Conservation (phyloP, 371 early-diverging fungal genomes). For the Funneliformis caledonium region DNA sequence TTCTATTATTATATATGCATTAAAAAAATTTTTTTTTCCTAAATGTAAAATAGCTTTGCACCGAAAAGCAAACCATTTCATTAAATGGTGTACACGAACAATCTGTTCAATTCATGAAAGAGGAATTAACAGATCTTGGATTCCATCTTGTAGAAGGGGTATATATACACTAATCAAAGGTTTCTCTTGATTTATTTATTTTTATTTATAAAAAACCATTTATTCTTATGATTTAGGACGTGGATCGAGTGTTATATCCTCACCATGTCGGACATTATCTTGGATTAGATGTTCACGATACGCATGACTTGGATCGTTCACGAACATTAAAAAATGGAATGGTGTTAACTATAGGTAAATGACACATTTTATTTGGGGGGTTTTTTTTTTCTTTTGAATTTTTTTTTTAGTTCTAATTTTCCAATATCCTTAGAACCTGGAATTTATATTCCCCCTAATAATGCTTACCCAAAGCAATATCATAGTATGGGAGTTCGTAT, state of each 20-base stretch:
- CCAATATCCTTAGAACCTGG: conserved; percentile 76
- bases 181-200: background rate
- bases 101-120: conserved; percentile 65
- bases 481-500: conserved; percentile 95
- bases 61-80: conserved; percentile 66
- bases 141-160: conserved; percentile 62
- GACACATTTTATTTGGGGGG: background rate
- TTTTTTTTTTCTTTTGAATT: background rate
- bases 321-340: conserved; percentile 75
- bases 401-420: background rate
- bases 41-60: conserved; percentile 59
- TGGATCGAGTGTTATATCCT: conserved; percentile 81
- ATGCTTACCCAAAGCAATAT: conserved; percentile 77
- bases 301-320: conserved; percentile 72
- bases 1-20: too few species aligned
- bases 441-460: conserved; percentile 84
- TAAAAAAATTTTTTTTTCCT: too few species aligned
- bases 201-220: background rate
- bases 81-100: conserved; percentile 83
- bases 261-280: conserved; percentile 96
- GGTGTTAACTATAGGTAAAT: conserved; percentile 87
- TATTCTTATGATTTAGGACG: conserved; percentile 51
- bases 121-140: conserved; percentile 71
- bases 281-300: conserved; percentile 95
- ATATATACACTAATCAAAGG: conserved; percentile 3